Base-by-base conservation (phyloP, 2,329 filamentous ascomycete genomes). In the Venturia aucupariae region DNA sequence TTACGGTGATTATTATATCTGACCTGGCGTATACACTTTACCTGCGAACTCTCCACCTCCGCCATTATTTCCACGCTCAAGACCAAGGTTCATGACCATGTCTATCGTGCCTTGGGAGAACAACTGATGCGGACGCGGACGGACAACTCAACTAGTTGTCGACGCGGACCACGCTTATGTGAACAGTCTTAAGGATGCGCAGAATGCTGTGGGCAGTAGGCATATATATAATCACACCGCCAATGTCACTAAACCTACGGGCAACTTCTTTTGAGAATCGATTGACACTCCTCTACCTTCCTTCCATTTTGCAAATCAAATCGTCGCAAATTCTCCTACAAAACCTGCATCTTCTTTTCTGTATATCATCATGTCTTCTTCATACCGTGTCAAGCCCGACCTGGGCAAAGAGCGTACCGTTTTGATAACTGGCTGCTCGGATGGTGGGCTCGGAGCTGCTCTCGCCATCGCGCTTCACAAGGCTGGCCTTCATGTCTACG, bases 401-500 rank as follows among this genome's bases (percentile, higher is more conserved):
- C 17, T 51, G 22, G 46, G 46, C 38, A 42, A 39, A n/a, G 42
- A 62, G 48, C 60, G 60, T n/a, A 48, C 42, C 11, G 60, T 51
- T n/a, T 27, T 62, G 24, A 51, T 62, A 17, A 60, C 59, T 4
- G 59, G 59, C 57, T 72, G 69, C 65, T 67, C 64, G 3, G 72
- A 71, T 19, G 76, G 75, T 55, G 75, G 78, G 39, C 72, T 79
- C 15, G 79, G 79, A 11, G 68, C 69, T 0, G 77, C 76, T 1
- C 71, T 81, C 1, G 76, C 75, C 1, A 63, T 69, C 1, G 72
- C 70, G 24, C 76, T 80, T 67, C 71, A 74, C 62, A 66, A 73
- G 42, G 65, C 67, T 4, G 75, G 75, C 4, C 73, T 71, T n/a
- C 70, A 74, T 39, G 77, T 81, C 65, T 77, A 75, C 67, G 79